phyloP scores from a whole-genome alignment of 1,284 basidiomycete species.

The Termitomyces sp. region DNA sequence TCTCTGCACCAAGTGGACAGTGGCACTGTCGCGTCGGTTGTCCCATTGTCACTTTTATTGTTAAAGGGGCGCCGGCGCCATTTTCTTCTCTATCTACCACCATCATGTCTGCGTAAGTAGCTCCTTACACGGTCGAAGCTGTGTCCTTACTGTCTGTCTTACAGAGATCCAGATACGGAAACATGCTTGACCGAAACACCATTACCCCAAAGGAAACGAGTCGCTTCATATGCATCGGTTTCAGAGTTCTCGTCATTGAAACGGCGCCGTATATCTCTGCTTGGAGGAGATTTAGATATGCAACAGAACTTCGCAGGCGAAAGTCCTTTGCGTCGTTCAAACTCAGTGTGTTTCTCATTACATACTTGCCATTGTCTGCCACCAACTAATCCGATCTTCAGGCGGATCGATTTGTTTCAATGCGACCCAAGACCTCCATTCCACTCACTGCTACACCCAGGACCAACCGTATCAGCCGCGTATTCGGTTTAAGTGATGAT shows the following conservation, averaged over 20 bases:
- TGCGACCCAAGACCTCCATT: slow-evolving; percentile 29
- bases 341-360: slow-evolving; percentile 10
- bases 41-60: not conserved
- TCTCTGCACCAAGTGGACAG: too few relatives aligned
- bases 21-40: not conserved
- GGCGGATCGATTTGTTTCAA: slow-evolving; percentile 35
- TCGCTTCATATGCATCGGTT: slow-evolving; percentile 16
- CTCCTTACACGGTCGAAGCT: not conserved
- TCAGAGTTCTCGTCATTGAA: slow-evolving; percentile 16
- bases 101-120: slow-evolving; percentile 8
- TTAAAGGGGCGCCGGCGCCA: not conserved
- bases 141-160: not conserved
- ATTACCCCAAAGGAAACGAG: slow-evolving; percentile 15
- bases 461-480: slow-evolving; percentile 34
- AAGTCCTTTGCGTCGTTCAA: slow-evolving; percentile 5
- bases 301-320: slow-evolving; percentile 3
- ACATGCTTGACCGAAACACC: slow-evolving; percentile 17
- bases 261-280: slow-evolving; percentile 15
- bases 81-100: not conserved
- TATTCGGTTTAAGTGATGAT: slow-evolving; percentile 32
- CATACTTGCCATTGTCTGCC: not conserved
- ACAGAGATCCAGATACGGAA: slow-evolving; percentile 1
- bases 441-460: slow-evolving; percentile 36
- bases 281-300: slow-evolving; percentile 12
- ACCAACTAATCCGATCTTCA: slow-evolving; percentile 8